Conservation (phyloP, 2,329 filamentous ascomycete species). For the Ophiosphaerella korrae region DNA sequence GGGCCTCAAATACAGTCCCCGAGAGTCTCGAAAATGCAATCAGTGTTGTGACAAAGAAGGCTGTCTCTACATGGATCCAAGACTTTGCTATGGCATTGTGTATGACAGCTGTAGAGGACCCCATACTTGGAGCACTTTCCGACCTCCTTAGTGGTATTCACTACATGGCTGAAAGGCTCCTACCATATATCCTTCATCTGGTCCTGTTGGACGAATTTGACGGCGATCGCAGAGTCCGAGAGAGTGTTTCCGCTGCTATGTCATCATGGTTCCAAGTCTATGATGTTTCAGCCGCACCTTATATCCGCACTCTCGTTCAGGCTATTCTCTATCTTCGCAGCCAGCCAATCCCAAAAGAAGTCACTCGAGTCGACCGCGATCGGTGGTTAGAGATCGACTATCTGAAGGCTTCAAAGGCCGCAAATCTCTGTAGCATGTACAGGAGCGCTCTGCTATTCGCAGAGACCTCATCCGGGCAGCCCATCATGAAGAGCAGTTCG, state of each 20-base stretch:
- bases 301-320: conserved; percentile 75
- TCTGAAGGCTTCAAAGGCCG: conserved; percentile 70
- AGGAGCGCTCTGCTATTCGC: conserved; percentile 84
- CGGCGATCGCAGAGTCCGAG: conserved; percentile 62
- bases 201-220: conserved; percentile 73
- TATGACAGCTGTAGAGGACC: conserved; percentile 59
- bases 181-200: conserved; percentile 86
- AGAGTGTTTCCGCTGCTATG: conserved; percentile 66
- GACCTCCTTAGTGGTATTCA: conserved; percentile 69
- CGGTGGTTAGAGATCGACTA: conserved; percentile 88
- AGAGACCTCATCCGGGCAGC: conserved; percentile 70
- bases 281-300: conserved; percentile 58
- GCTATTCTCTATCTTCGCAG: conserved; percentile 86
- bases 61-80: conserved; percentile 62
- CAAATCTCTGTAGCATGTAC: conserved; percentile 79
- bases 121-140: conserved; percentile 71
- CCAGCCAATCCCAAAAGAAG: conserved; percentile 74
- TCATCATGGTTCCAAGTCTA: conserved; percentile 65
- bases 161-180: conserved; percentile 72
- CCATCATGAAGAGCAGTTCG: conserved; percentile 54
- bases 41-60: conserved; percentile 18
- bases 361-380: conserved; percentile 76
- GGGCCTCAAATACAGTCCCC: background rate
- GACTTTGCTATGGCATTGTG: conserved; percentile 65
- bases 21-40: conserved; percentile 26